A percentile compares a stretch with the other conserved stretches of the same genome.
These are phyloP conservation scores for Ricinus communis DNA, from an alignment of 345 rosid genomes.

Conservation along the genomic window DNA sequence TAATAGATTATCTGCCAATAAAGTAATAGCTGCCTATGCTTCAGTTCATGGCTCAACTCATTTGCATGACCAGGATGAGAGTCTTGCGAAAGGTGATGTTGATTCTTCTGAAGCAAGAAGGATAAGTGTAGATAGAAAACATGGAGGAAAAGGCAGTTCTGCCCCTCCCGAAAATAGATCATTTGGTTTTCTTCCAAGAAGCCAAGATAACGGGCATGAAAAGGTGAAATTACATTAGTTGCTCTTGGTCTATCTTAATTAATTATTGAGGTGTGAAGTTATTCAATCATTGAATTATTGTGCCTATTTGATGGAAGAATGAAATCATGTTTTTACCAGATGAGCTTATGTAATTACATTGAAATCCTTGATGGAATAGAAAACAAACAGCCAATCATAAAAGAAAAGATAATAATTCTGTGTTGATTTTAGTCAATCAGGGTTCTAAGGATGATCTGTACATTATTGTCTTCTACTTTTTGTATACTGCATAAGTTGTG, in stretches of 20 bases:
- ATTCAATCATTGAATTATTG: background rate
- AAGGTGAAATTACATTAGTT: slow-evolving; percentile 51
- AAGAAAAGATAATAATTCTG: background rate
- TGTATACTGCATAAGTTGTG: background rate
- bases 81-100: slow-evolving; percentile 41
- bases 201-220: slow-evolving; percentile 51
- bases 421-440: background rate
- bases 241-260: background rate
- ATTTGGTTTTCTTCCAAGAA: slow-evolving; percentile 50
- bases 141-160: slow-evolving; percentile 49
- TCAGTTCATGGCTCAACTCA: slow-evolving; percentile 33
- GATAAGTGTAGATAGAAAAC: slow-evolving; percentile 39
- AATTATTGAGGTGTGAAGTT: background rate
- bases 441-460: background rate
- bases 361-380: background rate
- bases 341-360: background rate
- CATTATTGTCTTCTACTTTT: background rate
- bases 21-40: slow-evolving; percentile 36
- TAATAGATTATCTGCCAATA: slow-evolving; percentile 34
- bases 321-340: background rate
- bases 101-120: slow-evolving; percentile 49
- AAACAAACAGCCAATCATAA: background rate
- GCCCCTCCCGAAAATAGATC: slow-evolving; percentile 47
- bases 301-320: background rate
- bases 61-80: slow-evolving; percentile 43